Evolutionary conservation across 148 eudicot species (phyloP).

Genomic region (Cornus suecica): DNA sequence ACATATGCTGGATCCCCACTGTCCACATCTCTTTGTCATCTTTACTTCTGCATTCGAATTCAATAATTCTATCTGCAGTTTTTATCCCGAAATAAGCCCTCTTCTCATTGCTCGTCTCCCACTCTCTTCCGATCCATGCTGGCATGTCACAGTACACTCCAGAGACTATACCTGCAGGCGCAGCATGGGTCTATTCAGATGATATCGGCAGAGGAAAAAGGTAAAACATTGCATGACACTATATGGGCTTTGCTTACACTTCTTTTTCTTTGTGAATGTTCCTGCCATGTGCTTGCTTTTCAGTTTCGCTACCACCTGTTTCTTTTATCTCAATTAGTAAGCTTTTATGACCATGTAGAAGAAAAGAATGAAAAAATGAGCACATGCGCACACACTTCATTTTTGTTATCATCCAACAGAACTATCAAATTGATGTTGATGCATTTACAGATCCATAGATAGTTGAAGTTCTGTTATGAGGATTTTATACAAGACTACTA

Average conservation of each 20-base stretch:
- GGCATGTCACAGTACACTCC: slow-evolving; percentile 64
- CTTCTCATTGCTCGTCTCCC: slow-evolving; percentile 43
- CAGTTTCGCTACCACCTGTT: slow-evolving; percentile 77
- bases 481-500: not conserved
- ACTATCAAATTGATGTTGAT: not conserved
- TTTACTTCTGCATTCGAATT: slow-evolving; percentile 84
- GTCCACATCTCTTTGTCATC: slow-evolving; percentile 74
- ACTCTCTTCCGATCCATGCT: slow-evolving; percentile 80
- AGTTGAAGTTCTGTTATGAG: not conserved
- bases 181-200: slow-evolving; percentile 15
- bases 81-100: slow-evolving; percentile 79
- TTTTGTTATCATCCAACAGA: not conserved
- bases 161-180: slow-evolving; percentile 62
- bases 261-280: slow-evolving; percentile 94
- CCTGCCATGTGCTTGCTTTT: slow-evolving; percentile 95
- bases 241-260: slow-evolving; percentile 52
- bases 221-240: not conserved
- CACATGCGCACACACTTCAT: not conserved
- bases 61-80: slow-evolving; percentile 75
- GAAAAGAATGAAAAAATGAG: not conserved
- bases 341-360: not conserved
- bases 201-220: not conserved
- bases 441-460: not conserved
- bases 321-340: not conserved
- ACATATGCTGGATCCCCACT: slow-evolving; percentile 72